Evolutionary conservation across 2,329 filamentous ascomycete species (phyloP).

Genomic region (Taxawa tesnikishii): DNA sequence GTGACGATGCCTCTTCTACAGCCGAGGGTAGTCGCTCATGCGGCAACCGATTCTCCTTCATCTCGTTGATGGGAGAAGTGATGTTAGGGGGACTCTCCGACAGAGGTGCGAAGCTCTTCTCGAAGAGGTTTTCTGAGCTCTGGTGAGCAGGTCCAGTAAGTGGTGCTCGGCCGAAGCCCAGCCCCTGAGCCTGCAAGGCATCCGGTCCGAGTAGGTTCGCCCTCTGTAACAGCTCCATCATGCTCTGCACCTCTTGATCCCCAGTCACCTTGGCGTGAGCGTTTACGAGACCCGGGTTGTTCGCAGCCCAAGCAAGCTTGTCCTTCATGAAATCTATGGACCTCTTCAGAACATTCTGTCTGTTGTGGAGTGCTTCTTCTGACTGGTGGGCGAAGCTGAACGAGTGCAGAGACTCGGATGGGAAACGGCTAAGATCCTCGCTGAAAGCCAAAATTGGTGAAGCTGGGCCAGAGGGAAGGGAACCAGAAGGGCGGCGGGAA

Average conservation of each 20-base stretch:
- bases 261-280: constrained; percentile 73
- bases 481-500: constrained; percentile 39
- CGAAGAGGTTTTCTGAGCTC: constrained; percentile 70
- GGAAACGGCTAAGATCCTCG: constrained; percentile 86
- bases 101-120: constrained; percentile 57
- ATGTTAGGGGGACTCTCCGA: constrained; percentile 32
- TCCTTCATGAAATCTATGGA: constrained; percentile 96
- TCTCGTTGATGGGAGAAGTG: constrained; percentile 9
- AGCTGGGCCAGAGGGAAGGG: constrained; percentile 48
- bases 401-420: constrained; percentile 90
- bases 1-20: no score
- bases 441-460: constrained; percentile 61
- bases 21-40: constrained; percentile 1
- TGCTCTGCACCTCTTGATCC: constrained; percentile 76
- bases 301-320: constrained; percentile 68
- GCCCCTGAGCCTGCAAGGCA: constrained; percentile 40
- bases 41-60: constrained; percentile 2
- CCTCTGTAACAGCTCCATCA: constrained; percentile 77
- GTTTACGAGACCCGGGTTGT: constrained; percentile 63
- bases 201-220: constrained; percentile 66
- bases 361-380: constrained; percentile 79
- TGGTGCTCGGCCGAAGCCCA: constrained; percentile 44
- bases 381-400: constrained; percentile 97
- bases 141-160: constrained; percentile 68
- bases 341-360: constrained; percentile 84